Evolutionary conservation across 306 rosid genomes (phyloP).

Genomic region (Quercus ilex): DNA sequence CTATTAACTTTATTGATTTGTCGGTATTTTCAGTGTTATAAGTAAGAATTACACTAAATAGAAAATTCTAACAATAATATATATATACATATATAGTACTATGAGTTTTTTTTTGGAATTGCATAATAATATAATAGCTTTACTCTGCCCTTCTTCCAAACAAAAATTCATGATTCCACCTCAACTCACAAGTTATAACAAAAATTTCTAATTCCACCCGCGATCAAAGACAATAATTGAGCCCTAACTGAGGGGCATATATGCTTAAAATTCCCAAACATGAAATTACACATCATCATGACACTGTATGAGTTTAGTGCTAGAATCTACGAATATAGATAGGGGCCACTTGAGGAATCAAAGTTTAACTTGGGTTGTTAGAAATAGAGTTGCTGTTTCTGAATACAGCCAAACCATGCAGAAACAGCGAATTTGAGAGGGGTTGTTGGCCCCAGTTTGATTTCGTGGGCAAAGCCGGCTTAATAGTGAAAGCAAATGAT

Average conservation of each 20-base stretch:
- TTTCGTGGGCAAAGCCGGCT: slow-evolving; percentile 4
- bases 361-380: not conserved
- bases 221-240: not conserved
- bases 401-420: not conserved
- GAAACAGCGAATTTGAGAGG: not conserved
- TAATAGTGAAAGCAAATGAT: too few species aligned
- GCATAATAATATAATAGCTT: too few species aligned
- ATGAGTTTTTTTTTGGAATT: too few species aligned
- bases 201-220: too few species aligned
- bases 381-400: slow-evolving; percentile 3
- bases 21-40: too few species aligned
- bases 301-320: not conserved
- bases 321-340: not conserved
- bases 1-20: too few species aligned
- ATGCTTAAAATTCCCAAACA: not conserved
- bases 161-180: too few species aligned
- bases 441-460: slow-evolving; percentile 24
- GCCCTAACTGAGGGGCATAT: not conserved
- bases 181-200: too few species aligned
- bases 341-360: not conserved
- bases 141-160: too few species aligned
- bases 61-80: too few species aligned
- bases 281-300: slow-evolving; percentile 22
- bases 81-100: too few species aligned
- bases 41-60: too few species aligned